phyloP scores from a whole-genome alignment of 2,329 filamentous ascomycete species.

The Dactylellina cionopaga region DNA sequence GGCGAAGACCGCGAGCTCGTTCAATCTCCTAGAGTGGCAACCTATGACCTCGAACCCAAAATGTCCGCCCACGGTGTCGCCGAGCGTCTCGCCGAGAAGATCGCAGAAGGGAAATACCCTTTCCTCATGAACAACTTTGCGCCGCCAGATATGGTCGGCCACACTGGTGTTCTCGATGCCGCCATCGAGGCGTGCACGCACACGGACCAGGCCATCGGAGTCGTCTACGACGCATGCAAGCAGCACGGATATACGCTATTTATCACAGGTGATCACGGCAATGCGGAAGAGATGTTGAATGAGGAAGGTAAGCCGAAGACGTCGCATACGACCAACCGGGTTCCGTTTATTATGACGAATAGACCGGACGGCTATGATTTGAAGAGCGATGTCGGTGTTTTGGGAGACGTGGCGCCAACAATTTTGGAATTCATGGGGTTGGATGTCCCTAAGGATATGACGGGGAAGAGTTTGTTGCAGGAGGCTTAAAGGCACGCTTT shows the following conservation, averaged over 20 bases:
- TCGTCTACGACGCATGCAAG: conserved; percentile 93
- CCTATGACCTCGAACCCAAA: conserved; percentile 92
- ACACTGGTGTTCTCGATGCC: conserved; percentile 96
- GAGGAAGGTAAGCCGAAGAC: conserved; percentile 96
- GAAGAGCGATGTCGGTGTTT: conserved; percentile 79
- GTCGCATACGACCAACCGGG: conserved; percentile 96
- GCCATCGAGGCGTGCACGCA: conserved; percentile 84
- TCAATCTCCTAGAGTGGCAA: conserved; percentile 91
- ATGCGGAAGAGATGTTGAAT: conserved; percentile 99
- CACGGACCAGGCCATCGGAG: conserved; percentile 92
- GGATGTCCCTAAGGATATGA: conserved; percentile 90
- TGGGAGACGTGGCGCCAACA: conserved; percentile 97
- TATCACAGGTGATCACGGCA: conserved; percentile 95
- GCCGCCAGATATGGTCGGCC: conserved; percentile 98
- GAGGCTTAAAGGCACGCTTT: conserved; percentile 68
- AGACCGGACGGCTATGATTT: conserved; percentile 88
- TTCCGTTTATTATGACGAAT: conserved; percentile 98
- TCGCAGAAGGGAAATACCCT: conserved; percentile 85
- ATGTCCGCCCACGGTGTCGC: conserved; percentile 95
- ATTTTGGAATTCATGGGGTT: conserved; percentile 90
- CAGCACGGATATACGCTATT: conserved; percentile 92
- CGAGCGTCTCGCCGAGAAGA: conserved; percentile 86
- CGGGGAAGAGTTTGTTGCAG: conserved; percentile 81
- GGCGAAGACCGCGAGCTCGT: conserved; percentile 94
- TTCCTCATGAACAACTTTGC: conserved; percentile 99